Conservation (phyloP, 2,329 filamentous ascomycete species). For the Teratosphaeria epicoccoides region DNA sequence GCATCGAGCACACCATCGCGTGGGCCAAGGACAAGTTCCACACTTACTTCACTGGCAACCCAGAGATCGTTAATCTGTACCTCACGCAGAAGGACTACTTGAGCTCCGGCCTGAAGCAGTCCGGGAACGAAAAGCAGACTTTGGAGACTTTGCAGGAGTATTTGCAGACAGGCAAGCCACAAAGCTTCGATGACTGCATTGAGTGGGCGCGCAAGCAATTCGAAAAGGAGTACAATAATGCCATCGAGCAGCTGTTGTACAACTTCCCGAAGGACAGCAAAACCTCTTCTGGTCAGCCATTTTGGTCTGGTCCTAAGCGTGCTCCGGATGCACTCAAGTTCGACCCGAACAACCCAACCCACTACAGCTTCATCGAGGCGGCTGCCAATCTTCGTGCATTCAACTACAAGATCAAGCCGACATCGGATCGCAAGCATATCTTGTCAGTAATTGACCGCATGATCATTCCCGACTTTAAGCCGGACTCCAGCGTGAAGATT, state of each 20-base stretch:
- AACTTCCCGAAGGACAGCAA: constrained; percentile 94
- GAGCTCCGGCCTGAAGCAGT: constrained; percentile 75
- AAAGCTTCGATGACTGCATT: constrained; percentile 92
- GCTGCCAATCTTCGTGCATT: constrained; percentile 90
- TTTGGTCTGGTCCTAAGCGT: constrained; percentile 98
- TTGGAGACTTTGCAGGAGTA: constrained; percentile 83
- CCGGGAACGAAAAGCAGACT: constrained; percentile 88
- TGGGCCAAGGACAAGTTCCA: constrained; percentile 97
- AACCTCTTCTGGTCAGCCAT: constrained; percentile 78
- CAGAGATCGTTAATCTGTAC: constrained; percentile 84
- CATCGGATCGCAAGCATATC: constrained; percentile 58
- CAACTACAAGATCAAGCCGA: constrained; percentile 85
- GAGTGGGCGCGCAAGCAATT: constrained; percentile 90
- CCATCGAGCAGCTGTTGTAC: constrained; percentile 86
- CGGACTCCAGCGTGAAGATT: constrained; percentile 85
- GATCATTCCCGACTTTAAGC: constrained; percentile 90
- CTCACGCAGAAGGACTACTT: constrained; percentile 86
- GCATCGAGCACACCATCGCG: constrained; percentile 96
- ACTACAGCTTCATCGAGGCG: constrained; percentile 78
- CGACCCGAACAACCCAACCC: constrained; percentile 70
- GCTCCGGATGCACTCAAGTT: constrained; percentile 88
- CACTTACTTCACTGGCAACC: constrained; percentile 82
- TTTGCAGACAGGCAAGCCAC: constrained; percentile 80
- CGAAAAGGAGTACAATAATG: constrained; percentile 94
- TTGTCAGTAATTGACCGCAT: constrained; percentile 74